Conservation (phyloP, 2,329 filamentous ascomycete genomes). For the Biscogniauxia mediterranea region DNA sequence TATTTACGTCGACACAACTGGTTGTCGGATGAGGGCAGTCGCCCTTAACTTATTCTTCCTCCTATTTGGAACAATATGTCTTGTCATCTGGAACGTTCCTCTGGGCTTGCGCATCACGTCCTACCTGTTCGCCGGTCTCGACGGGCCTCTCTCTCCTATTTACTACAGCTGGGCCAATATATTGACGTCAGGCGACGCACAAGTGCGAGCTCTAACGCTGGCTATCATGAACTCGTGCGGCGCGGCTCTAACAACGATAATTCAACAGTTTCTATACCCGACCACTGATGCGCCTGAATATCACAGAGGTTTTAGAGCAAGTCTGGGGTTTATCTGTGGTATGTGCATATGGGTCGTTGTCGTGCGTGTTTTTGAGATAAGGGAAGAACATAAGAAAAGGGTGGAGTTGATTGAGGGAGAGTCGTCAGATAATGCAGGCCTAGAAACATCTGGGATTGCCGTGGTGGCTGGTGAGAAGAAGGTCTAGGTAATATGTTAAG, state of each 20-base stretch:
- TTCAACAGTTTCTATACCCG: slow-evolving; percentile 35
- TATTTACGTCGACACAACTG: slow-evolving; percentile 32
- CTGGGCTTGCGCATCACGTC: slow-evolving; percentile 33
- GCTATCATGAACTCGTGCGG: slow-evolving; percentile 37
- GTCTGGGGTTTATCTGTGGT: slow-evolving; percentile 26
- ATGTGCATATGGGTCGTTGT: slow-evolving; percentile 26
- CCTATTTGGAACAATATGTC: slow-evolving; percentile 32
- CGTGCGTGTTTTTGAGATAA: slow-evolving; percentile 19
- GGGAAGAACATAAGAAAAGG: neutral
- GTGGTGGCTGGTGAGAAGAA: neutral
- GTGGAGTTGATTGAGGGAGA: neutral
- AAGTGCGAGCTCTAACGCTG: slow-evolving; percentile 34
- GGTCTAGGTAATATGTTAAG: neutral
- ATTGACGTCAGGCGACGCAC: slow-evolving; percentile 32
- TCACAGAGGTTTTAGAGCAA: slow-evolving; percentile 30
- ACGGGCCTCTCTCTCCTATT: slow-evolving; percentile 36
- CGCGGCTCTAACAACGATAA: slow-evolving; percentile 30
- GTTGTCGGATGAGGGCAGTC: slow-evolving; percentile 32
- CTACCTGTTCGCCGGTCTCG: slow-evolving; percentile 36
- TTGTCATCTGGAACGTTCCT: slow-evolving; percentile 33
- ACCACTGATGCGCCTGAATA: slow-evolving; percentile 33
- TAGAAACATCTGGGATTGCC: neutral
- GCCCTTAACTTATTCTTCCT: slow-evolving; percentile 31
- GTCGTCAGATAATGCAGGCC: neutral
- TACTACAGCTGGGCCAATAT: slow-evolving; percentile 38